These are phyloP conservation scores for Microdochium trichocladiopsis DNA, from an alignment of 2,329 filamentous ascomycete genomes.

Conservation along the genomic window DNA sequence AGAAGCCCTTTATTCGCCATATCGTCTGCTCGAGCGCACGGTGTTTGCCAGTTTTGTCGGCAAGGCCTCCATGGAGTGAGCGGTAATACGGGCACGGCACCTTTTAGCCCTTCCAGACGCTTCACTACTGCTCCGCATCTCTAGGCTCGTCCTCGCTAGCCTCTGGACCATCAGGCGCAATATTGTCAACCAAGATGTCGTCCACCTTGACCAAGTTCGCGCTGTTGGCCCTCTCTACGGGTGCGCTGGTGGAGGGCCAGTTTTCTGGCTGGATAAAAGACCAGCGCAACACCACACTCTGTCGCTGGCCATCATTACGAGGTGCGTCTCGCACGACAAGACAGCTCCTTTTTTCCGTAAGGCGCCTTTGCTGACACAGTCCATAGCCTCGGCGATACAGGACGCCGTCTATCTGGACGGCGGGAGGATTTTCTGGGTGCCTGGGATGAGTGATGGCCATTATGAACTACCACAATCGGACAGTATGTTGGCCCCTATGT, in stretches of 20 bases:
- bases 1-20: too few relatives aligned
- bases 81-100: too few relatives aligned
- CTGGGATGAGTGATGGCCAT: conserved; percentile 38
- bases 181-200: not conserved
- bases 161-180: not conserved
- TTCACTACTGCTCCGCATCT: too few relatives aligned
- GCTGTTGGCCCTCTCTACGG: conserved; percentile 17
- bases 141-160: too few relatives aligned
- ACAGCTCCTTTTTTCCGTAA: conserved; percentile 1
- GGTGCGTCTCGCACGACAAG: conserved; percentile 12
- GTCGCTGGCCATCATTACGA: conserved; percentile 42
- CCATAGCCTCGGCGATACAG: conserved; percentile 48
- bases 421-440: conserved; percentile 46
- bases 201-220: conserved; percentile 12
- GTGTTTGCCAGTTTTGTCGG: too few relatives aligned
- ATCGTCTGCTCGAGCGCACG: too few relatives aligned
- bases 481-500: conserved; percentile 12
- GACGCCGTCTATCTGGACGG: conserved; percentile 63
- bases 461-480: conserved; percentile 31
- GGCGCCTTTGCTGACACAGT: conserved; percentile 23
- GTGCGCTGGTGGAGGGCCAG: conserved; percentile 28
- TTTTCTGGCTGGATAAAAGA: conserved; percentile 38
- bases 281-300: conserved; percentile 53
- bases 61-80: too few relatives aligned
- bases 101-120: too few relatives aligned